Evolutionary conservation across 768 basidiomycete genomes (phyloP), one percentile per base, ranked within the genome.

Genomic region (Mycena albidolilacea): DNA sequence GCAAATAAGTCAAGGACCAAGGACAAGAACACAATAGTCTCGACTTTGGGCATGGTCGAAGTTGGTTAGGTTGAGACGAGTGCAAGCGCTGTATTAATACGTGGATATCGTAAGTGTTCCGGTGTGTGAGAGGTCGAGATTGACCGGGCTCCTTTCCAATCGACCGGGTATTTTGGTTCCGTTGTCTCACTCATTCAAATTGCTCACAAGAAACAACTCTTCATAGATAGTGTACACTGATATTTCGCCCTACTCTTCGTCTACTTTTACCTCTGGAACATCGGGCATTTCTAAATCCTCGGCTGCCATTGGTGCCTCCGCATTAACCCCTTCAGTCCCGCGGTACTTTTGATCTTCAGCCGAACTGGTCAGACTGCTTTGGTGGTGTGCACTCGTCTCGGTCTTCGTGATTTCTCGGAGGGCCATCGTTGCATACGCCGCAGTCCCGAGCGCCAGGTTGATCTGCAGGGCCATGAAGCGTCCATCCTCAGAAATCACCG

Each of bases 341-440:
- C 90, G 89, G 80, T 91, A 95, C 76, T 90, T 90, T 80, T 97
- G 95, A 79, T 97, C 95, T 80, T 94, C 95, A 23, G 94, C 91
- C 41, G 89, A 86, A 64, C 86, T 87, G 14, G 95, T 97, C 72
- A 97, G 86, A 75, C 85, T 84, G n/a, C 88, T 93, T 80, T 98
- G 97, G 83, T 91, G 92, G 78, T 96, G 96, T 50, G 96, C 93
- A 80, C 95, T 96, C 21, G 97, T 98, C 78, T 98, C 97, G 43
- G 93, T 95, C 84, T 97, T 99, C 15, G 97, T 96, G 55, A 98
- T 90, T 83, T 98, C 96, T 52, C 96, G 90, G 76, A 99, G 81
- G 5, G 97, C 97, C 98, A 99, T 99, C 2, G 98, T 99, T 2
- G 98, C 98, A 82, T 98, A 99, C 6, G 96, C 93, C 0, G 96